Conservation (phyloP, 805 yeast species). For the Lipomyces orientalis region DNA sequence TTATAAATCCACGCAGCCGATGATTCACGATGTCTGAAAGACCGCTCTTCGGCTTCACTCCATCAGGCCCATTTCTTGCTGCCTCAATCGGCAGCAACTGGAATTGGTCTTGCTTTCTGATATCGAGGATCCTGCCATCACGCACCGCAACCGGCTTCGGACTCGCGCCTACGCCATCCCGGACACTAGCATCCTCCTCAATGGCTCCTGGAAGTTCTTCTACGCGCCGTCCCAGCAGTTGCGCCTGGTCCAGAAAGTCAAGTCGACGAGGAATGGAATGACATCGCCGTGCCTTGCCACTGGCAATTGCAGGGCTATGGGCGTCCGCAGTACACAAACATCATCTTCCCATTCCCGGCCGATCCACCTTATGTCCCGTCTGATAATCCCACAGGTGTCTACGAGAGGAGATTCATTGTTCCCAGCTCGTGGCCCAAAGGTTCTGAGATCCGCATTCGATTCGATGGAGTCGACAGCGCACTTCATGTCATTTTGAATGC, state of each 20-base stretch:
- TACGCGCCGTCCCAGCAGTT: constrained; percentile 30
- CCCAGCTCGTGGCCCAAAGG: constrained; percentile 34
- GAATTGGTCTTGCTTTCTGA: constrained; percentile 8
- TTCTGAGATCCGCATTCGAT: constrained; percentile 42
- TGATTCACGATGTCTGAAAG: too few species aligned
- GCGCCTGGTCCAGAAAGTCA: constrained; percentile 21
- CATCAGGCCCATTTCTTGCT: too few species aligned
- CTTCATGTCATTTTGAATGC: constrained; percentile 47
- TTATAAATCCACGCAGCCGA: too few species aligned
- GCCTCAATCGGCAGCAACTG: too few species aligned
- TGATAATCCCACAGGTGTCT: constrained; percentile 47
- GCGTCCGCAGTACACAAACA: constrained; percentile 48
- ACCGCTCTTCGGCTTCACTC: too few species aligned
- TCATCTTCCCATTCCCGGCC: constrained; percentile 45
- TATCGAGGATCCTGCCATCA: constrained; percentile 27
- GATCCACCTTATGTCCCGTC: constrained; percentile 48
- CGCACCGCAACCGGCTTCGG: constrained; percentile 29
- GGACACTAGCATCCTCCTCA: constrained; percentile 29
- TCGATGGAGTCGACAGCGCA: constrained; percentile 50
- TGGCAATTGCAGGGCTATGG: constrained; percentile 50
- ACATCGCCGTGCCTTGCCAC: constrained; percentile 46
- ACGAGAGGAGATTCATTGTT: constrained; percentile 42
- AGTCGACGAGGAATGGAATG: constrained; percentile 27
- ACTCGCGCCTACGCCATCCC: constrained; percentile 32
- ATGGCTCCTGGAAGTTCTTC: constrained; percentile 43